Evolutionary conservation across 2,329 filamentous ascomycete species (phyloP), one percentile per base, ranked within the genome.

Genomic region (Ceratocystis albifundus): DNA sequence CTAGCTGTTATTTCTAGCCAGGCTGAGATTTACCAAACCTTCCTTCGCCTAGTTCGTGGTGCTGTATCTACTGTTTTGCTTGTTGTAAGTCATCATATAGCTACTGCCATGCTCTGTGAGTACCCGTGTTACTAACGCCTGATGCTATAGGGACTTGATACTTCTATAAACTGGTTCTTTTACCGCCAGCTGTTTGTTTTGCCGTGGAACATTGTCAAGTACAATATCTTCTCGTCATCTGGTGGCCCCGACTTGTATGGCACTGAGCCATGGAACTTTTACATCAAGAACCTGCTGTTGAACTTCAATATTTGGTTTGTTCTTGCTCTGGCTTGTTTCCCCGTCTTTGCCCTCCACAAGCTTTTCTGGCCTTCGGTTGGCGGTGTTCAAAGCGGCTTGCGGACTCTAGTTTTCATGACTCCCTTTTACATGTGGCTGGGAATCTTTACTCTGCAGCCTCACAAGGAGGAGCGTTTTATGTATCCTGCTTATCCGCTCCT

Each of bases 381-480:
- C 15, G 85, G 85, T 3, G 84, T 87, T 68, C 82, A 88, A 69
- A 88, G 86, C 0, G 82, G 88, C 0, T 76, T 96, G 66, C 86
- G 91, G 45, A 89, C 87, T 8, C 72, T 95, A 61, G 83, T 93
- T 22, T 90, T 96, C 70, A 79, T 93, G 65, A 77, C 84, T 0
- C 94, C 94, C 0, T 96, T 97, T 75, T 99, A 97, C 74, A 81
- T 96, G 73, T 99, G 94, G 94, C 82, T 99, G 32, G 83, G 77
- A 2, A 94, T 97, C 69, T 97, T 99, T 77, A 93, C 89, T 0
- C 74, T 88, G 7, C 94, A 99, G 74, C 90, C 94, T 17, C 94
- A 99, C 77, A 99, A 99, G 73, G 94, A 99, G 74, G 94, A 99
- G 76, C 83, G 94, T 5, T 99, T 99, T 78, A 97, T 99, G 92